phyloP scores from a whole-genome alignment of 2,329 filamentous ascomycete species.

The Grosmannia clavigera region DNA sequence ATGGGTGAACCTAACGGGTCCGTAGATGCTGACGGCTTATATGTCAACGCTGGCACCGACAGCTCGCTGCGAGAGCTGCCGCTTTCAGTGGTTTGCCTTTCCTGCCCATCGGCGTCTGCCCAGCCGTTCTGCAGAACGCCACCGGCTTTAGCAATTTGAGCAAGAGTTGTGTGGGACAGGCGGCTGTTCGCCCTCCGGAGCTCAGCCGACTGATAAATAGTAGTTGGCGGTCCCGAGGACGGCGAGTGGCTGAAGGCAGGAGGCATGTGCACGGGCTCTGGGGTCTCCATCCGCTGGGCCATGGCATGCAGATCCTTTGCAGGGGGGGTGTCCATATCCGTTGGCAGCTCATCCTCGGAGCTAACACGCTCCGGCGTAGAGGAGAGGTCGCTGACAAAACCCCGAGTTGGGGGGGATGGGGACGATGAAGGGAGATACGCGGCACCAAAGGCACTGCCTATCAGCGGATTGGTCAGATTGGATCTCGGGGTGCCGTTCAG shows the following conservation, averaged over 20 bases:
- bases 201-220: slow-evolving; percentile 64
- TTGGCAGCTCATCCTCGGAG: slow-evolving; percentile 41
- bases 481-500: neutral
- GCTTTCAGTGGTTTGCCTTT: neutral
- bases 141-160: slow-evolving; percentile 63
- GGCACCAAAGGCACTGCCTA: neutral
- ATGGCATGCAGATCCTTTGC: slow-evolving; percentile 41
- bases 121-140: neutral
- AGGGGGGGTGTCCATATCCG: slow-evolving; percentile 22
- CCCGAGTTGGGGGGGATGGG: slow-evolving; percentile 22
- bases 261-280: slow-evolving; percentile 64
- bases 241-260: slow-evolving; percentile 70
- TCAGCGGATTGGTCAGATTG: neutral
- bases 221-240: slow-evolving; percentile 54
- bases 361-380: slow-evolving; percentile 40
- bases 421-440: slow-evolving; percentile 1
- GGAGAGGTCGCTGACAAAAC: slow-evolving; percentile 30
- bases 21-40: neutral
- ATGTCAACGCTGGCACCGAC: neutral
- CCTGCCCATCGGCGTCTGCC: neutral
- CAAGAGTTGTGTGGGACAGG: slow-evolving; percentile 69
- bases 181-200: slow-evolving; percentile 71
- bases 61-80: neutral
- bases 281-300: slow-evolving; percentile 44
- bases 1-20: neutral